Evolutionary conservation across 73 alveolate genomes (phyloP).

Genomic region (Loxodes magnus): DNA sequence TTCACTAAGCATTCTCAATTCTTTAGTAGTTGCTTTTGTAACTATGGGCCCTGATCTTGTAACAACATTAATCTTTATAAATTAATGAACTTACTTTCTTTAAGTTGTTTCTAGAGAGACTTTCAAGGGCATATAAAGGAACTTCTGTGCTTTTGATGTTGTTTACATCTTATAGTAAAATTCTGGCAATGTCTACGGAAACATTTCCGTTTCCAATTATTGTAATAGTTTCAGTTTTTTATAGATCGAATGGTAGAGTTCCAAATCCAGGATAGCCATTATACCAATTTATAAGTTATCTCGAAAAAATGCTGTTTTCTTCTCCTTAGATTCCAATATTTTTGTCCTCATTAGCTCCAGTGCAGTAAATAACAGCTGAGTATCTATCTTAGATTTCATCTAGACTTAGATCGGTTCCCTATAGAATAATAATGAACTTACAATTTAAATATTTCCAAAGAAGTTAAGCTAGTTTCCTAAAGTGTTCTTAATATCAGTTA

Average conservation of each 20-base stretch:
- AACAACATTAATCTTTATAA: slow-evolving; percentile 25
- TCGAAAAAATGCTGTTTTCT: slow-evolving; percentile 30
- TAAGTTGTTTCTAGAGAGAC: slow-evolving; percentile 16
- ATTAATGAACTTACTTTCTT: no score
- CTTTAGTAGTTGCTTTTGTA: slow-evolving; percentile 28
- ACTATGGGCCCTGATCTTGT: slow-evolving; percentile 43
- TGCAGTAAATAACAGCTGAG: slow-evolving; percentile 58
- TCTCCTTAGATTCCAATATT: slow-evolving; percentile 20
- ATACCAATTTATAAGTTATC: slow-evolving; percentile 65
- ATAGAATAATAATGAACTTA: slow-evolving; percentile 1
- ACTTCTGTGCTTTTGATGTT: slow-evolving; percentile 42
- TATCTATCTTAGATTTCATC: slow-evolving; percentile 24
- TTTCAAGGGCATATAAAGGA: slow-evolving; percentile 31
- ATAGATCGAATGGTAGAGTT: slow-evolving; percentile 17
- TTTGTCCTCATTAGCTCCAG: slow-evolving; percentile 56
- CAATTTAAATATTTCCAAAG: slow-evolving; percentile 65
- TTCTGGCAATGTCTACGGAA: slow-evolving; percentile 63
- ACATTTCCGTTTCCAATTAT: slow-evolving; percentile 73
- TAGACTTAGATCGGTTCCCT: slow-evolving; percentile 37
- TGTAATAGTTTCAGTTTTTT: slow-evolving; percentile 14
- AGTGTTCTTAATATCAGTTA: slow-evolving; percentile 25
- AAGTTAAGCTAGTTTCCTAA: slow-evolving; percentile 28
- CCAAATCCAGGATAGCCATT: slow-evolving; percentile 49
- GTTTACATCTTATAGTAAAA: slow-evolving; percentile 29
- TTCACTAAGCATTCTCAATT: slow-evolving; percentile 13